phyloP scores from a whole-genome alignment of 2,329 filamentous ascomycete species.

The Gaeumannomyces sp. region DNA sequence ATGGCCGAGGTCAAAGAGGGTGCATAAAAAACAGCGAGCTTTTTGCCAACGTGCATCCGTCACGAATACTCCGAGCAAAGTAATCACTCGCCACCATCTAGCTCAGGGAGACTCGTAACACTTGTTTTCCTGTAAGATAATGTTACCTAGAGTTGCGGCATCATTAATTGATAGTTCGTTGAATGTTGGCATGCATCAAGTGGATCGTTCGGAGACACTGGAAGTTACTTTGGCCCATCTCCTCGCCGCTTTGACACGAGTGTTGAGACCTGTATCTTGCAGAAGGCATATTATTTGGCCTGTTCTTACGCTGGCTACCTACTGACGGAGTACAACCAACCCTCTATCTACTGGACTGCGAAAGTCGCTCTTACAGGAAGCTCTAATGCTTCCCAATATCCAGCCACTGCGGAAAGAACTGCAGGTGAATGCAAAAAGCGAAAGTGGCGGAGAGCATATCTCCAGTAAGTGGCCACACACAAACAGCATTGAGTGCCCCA shows the following conservation, averaged over 20 bases:
- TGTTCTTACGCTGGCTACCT: not conserved
- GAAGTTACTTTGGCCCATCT: not conserved
- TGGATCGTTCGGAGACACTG: no score
- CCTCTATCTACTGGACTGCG: not conserved
- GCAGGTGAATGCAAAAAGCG: not conserved
- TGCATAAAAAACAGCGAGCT: not conserved
- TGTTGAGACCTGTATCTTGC: not conserved
- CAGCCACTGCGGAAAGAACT: not conserved
- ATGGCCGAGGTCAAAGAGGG: not conserved
- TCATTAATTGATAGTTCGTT: not conserved
- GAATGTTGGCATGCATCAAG: no score
- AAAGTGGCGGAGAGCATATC: not conserved
- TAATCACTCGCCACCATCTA: not conserved
- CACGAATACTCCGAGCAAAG: not conserved
- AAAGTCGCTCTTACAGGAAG: not conserved
- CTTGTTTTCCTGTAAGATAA: not conserved
- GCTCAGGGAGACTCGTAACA: not conserved
- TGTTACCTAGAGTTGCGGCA: not conserved
- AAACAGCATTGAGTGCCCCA: not conserved
- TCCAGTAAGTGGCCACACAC: not conserved
- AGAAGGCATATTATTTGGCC: not conserved
- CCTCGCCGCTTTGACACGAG: not conserved
- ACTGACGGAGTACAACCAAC: not conserved
- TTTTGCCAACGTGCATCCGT: not conserved
- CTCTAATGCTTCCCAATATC: not conserved